phyloP scores from a whole-genome alignment of 768 basidiomycete genomes.

The Boletus tylopilopsis region DNA sequence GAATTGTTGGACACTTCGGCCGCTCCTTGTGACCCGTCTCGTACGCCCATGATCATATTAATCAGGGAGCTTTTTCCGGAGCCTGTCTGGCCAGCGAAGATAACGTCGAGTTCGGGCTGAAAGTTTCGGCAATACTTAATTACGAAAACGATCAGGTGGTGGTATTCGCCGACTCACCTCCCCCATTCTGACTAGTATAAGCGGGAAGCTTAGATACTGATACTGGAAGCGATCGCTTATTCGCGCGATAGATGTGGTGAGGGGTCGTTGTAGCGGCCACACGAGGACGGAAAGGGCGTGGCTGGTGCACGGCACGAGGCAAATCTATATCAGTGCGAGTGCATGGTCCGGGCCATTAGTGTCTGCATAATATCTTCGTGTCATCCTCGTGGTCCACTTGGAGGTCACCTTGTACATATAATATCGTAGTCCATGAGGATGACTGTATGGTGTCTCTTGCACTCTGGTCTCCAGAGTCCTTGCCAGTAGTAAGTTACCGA shows the following conservation, averaged over 20 bases:
- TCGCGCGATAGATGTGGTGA: constrained; percentile 1
- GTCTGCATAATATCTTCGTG: neutral
- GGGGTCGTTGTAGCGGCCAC: constrained; percentile 1
- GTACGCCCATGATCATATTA: constrained; percentile 21
- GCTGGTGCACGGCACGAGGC: constrained; percentile 20
- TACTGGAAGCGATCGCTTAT: neutral
- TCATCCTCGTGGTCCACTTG: constrained; percentile 2
- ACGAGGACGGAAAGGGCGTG: neutral
- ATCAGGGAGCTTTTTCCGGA: constrained; percentile 25
- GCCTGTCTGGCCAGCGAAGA: constrained; percentile 25
- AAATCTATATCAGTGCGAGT: constrained; percentile 24
- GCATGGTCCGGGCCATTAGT: too few species aligned
- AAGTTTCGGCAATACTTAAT: constrained; percentile 7
- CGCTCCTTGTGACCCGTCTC: neutral
- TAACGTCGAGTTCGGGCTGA: constrained; percentile 16
- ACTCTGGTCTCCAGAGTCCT: neutral
- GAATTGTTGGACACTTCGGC: constrained; percentile 20
- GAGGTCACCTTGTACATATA: constrained; percentile 4
- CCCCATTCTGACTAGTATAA: constrained; percentile 9
- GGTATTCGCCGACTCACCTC: constrained; percentile 14
- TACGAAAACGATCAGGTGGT: neutral
- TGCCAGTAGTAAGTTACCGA: too few species aligned
- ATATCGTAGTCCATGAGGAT: neutral
- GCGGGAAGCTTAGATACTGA: neutral
- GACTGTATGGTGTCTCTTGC: neutral